Base-by-base conservation (phyloP, 2,329 filamentous ascomycete genomes). In the Nemania serpens region DNA sequence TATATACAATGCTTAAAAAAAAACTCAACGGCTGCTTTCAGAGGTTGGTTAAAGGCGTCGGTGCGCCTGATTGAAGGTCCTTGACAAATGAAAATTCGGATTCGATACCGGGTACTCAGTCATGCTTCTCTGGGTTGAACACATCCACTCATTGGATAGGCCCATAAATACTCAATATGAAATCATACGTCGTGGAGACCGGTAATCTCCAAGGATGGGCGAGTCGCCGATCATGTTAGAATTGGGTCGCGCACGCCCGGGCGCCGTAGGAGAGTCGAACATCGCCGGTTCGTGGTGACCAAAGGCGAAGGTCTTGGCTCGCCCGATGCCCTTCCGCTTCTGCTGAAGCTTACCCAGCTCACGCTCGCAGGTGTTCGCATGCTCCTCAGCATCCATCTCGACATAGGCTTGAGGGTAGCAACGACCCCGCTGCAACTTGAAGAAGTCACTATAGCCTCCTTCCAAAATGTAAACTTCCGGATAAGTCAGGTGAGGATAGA, bases 391-490 rank as follows among this genome's bases (percentile, higher is more conserved):
- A 67, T 88, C 90, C 95, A 99, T 99, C 77, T 95, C 93, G 61
- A 99, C 91, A 73, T 99, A 99, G 73, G 94, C 93, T 71, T 96
- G 93, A 20, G 95, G 95, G 70, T 88, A 95, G 81, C 95, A 99
- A 63, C 93, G 88, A 48, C 84, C 79, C 54, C 88, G 88, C 75
- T 97, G 88, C 66, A 91, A 82, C 22, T 85, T 80, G 75, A 94
- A 99, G 81, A 99, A 99, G 29, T 88, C 88, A 75, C 93, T 97
- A 80, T 99, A 99, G 45, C 95, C 95, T 62, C 95, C 95, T 67
- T 98, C 93, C 42, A 99, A 82, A 70, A 99, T 97, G 76, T 99
- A 99, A 66, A 98, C 88, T 75, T 99, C 95, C 2, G 95, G 95
- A 72, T 96, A 99, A n/a, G 89, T 93, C 62, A 99, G 86, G 61